phyloP scores from a whole-genome alignment of 257 asterid species.

The Solanum pimpinellifolium region DNA sequence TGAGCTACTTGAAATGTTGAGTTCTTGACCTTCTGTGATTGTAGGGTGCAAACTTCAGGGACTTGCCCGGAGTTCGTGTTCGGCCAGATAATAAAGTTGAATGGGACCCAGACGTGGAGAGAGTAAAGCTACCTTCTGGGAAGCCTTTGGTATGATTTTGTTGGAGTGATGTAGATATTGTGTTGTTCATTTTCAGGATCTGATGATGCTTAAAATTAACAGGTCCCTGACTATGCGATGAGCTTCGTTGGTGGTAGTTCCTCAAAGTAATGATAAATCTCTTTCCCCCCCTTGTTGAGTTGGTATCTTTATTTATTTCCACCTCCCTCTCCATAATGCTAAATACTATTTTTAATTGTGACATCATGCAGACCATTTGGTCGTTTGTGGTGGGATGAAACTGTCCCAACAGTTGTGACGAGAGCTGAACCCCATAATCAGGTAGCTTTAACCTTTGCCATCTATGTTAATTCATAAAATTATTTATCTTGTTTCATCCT shows the following conservation, averaged over 20 bases:
- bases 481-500: background rate
- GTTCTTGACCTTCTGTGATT: background rate
- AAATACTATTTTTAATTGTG: background rate
- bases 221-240: slow-evolving; percentile 37
- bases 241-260: slow-evolving; percentile 22
- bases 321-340: background rate
- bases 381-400: slow-evolving; percentile 28
- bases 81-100: slow-evolving; percentile 3
- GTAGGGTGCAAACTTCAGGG: slow-evolving; percentile 33
- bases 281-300: background rate
- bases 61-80: slow-evolving; percentile 23
- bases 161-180: background rate
- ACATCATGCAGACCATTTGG: slow-evolving; percentile 22
- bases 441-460: slow-evolving; percentile 2
- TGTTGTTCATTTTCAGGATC: background rate
- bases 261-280: slow-evolving; percentile 10
- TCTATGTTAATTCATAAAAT: background rate
- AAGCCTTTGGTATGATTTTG: slow-evolving; percentile 21
- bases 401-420: slow-evolving; percentile 32
- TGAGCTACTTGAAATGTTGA: background rate
- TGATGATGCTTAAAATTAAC: background rate
- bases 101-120: slow-evolving; percentile 13
- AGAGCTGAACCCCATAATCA: slow-evolving; percentile 35
- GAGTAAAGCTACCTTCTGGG: slow-evolving; percentile 9
- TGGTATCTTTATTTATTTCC: background rate